Base-by-base conservation (phyloP, 2,329 filamentous ascomycete species). In the Phialemoniopsis sp. region DNA sequence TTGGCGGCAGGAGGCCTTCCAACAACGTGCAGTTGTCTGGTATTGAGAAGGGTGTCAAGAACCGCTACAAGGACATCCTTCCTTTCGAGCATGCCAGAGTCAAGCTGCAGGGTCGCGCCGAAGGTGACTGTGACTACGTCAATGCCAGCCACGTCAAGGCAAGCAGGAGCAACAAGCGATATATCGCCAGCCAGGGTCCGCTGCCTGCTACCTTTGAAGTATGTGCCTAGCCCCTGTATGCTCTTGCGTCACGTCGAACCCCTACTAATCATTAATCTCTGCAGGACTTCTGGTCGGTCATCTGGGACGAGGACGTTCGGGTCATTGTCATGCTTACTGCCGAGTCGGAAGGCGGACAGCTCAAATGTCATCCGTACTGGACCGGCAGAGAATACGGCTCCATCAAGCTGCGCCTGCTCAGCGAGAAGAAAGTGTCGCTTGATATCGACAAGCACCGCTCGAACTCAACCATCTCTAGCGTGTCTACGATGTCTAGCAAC, bases 321-420 rank as follows among this genome's bases (percentile, higher is more conserved):
- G 87, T 97, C 18, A 85, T 98, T 45, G 90, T 97, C 47, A 97
- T 96, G 85, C 74, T 98, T 49, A 98, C 93, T 6, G 91, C 93
- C 3, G 91, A 97, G 61, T 78, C 86, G 18, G 93, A 98, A 66
- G 89, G 89, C 17, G 90, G 91, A 1, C 90, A 95, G 57, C 72
- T 95, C 33, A 98, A 97, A 61, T 95, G 91, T 46, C 90, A 98
- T 59, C 81, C 88, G 8, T 98, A 96, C 62, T 98, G 93, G 93
- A 80, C 82, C 32, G 76, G 77, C 13, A 80, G 78, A 45, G 81
- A 86, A 32, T 96, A 90, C 56, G 91, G 91, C 0, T 68, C 80
- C 2, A 74, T 96, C 33, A 80, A 79, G 49, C 71, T 97, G 15
- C 87, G 84, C 51, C 70, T 77, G 15, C 68, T 96, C 7, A 90